These are phyloP conservation scores for Cutaneotrichosporon spelunceum DNA, from an alignment of 1,284 basidiomycete species.

Conservation along the genomic window DNA sequence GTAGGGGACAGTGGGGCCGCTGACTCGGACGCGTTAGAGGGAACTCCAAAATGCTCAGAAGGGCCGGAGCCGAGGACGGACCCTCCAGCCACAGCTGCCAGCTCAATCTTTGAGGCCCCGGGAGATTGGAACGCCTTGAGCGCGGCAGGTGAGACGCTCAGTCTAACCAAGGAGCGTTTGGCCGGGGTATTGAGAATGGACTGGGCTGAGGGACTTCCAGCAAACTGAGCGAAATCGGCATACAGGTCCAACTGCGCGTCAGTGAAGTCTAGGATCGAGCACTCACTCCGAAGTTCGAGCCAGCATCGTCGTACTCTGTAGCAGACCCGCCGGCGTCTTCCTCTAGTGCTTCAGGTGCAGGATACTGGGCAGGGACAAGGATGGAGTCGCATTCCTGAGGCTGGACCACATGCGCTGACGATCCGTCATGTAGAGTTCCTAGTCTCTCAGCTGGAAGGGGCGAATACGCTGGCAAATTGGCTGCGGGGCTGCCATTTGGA, in stretches of 20 bases:
- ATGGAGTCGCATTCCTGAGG: neutral
- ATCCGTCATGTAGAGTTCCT: neutral
- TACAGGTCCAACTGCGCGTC: slow-evolving; percentile 7
- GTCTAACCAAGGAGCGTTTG: neutral
- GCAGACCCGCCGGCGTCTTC: neutral
- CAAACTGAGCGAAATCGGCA: slow-evolving; percentile 12
- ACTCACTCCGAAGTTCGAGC: neutral
- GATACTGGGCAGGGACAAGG: neutral
- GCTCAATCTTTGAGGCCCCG: neutral
- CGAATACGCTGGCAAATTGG: neutral
- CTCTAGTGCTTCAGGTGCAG: neutral
- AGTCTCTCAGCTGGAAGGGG: neutral
- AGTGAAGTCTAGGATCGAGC: neutral
- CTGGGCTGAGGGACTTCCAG: slow-evolving; percentile 3
- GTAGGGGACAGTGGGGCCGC: slow-evolving; percentile 1
- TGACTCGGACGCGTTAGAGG: slow-evolving; percentile 1
- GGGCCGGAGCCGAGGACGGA: neutral
- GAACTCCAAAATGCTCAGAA: neutral
- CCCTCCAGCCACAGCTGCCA: neutral
- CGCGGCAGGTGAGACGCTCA: neutral
- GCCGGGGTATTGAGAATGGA: slow-evolving; percentile 1
- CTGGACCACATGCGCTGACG: neutral
- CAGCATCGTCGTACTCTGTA: neutral
- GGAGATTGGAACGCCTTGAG: neutral
- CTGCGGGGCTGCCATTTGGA: neutral